A percentile compares a stretch with the other conserved stretches of the same genome.
These are phyloP conservation scores for Scheffersomyces stipitis DNA, from an alignment of 805 yeast genomes.

Conservation along the genomic window DNA sequence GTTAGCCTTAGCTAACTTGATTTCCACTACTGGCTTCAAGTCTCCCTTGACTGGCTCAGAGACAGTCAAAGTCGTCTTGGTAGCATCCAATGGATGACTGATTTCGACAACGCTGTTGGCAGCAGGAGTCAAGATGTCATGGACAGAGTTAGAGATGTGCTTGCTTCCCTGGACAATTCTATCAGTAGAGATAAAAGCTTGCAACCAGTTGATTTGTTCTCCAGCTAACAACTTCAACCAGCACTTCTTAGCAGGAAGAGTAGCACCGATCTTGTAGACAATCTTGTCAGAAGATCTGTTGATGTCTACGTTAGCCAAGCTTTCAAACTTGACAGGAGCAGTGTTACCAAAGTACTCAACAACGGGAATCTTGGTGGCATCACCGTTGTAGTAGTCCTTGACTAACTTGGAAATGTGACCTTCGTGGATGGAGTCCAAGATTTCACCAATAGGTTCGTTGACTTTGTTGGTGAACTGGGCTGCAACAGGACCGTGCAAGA, in stretches of 20 bases:
- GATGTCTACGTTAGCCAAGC: slow-evolving; percentile 37
- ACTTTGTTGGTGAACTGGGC: slow-evolving; percentile 85
- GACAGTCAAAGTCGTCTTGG: slow-evolving; percentile 61
- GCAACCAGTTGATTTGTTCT: slow-evolving; percentile 76
- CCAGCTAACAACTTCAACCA: slow-evolving; percentile 91
- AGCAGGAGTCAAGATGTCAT: slow-evolving; percentile 75
- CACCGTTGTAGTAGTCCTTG: slow-evolving; percentile 68
- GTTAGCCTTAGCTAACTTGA: slow-evolving; percentile 49
- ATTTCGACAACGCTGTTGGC: slow-evolving; percentile 62
- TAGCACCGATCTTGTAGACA: slow-evolving; percentile 39
- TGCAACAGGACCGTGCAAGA: slow-evolving; percentile 97
- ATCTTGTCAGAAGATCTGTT: slow-evolving; percentile 27
- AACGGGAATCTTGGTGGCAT: slow-evolving; percentile 72
- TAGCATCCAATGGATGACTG: slow-evolving; percentile 43
- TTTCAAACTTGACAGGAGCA: slow-evolving; percentile 28
- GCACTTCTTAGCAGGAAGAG: slow-evolving; percentile 28
- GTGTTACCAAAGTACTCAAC: slow-evolving; percentile 87
- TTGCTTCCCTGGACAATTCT: slow-evolving; percentile 83
- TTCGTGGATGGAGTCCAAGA: slow-evolving; percentile 83
- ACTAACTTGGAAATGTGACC: slow-evolving; percentile 79
- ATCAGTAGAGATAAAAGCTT: slow-evolving; percentile 78
- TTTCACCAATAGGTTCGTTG: slow-evolving; percentile 90
- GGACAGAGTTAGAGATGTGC: slow-evolving; percentile 77
- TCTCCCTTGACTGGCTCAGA: slow-evolving; percentile 74
- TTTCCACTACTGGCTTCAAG: slow-evolving; percentile 61